Percentiles rank a stretch among this genome's conserved stretches.
phyloP scores from a whole-genome alignment of 208 protist species.

The Leishmania braziliensis region DNA sequence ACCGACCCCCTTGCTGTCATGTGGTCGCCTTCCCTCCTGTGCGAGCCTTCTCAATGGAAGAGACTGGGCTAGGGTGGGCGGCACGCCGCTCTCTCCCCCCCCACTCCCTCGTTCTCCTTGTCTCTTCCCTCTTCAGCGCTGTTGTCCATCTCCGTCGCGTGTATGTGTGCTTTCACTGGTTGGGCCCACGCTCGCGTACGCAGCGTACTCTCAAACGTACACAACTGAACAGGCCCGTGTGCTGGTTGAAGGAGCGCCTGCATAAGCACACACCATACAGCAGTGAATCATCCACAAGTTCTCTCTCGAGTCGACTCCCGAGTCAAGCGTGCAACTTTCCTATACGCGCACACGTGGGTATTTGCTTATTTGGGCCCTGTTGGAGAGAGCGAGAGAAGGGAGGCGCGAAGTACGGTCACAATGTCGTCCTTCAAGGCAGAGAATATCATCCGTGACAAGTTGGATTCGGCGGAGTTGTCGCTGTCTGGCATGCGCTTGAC shows the following conservation, averaged over 20 bases:
- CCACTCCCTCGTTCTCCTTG: background rate
- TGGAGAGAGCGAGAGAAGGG: background rate
- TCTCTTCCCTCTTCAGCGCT: background rate
- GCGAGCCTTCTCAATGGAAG: background rate
- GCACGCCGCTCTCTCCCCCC: background rate
- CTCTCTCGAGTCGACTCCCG: background rate
- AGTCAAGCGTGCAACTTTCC: background rate
- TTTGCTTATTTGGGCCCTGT: background rate
- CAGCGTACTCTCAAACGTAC: background rate
- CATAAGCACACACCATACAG: background rate
- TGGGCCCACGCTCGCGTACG: background rate
- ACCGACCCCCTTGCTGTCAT: background rate
- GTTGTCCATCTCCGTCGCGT: background rate
- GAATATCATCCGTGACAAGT: conserved; percentile 27
- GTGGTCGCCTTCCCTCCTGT: background rate
- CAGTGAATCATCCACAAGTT: background rate
- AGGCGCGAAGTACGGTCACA: background rate
- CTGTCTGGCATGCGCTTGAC: conserved; percentile 44
- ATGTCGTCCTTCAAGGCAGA: conserved; percentile 31
- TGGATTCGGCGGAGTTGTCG: conserved; percentile 37
- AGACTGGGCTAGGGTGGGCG: background rate
- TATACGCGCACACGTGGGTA: background rate
- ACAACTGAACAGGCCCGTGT: background rate
- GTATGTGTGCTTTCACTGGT: background rate
- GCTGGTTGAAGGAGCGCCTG: background rate